Conservation (phyloP, 139 green algal species). For the Yamagishiella unicocca region DNA sequence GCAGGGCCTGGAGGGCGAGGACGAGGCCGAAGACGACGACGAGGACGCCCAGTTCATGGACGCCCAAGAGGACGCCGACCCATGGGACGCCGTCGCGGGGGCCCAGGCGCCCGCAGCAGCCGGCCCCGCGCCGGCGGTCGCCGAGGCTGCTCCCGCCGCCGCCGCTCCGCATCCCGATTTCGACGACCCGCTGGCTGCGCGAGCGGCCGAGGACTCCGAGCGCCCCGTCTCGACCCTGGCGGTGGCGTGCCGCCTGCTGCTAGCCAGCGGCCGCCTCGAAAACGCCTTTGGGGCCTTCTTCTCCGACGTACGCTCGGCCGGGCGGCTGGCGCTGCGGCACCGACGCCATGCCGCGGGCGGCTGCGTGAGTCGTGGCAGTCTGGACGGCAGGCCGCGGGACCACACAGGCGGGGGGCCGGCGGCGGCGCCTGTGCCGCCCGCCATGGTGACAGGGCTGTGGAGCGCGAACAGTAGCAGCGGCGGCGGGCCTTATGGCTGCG, state of each 20-base stretch:
- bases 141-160: neutral
- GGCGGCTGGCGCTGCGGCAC: neutral
- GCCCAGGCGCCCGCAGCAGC: neutral
- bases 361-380: neutral
- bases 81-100: neutral
- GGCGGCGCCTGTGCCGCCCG: neutral
- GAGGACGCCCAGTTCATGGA: neutral
- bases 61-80: neutral
- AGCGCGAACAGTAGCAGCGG: too few species aligned
- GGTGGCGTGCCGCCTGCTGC: constrained; percentile 36
- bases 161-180: too few species aligned
- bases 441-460: neutral
- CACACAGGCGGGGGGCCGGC: too few species aligned
- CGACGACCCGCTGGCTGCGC: too few species aligned
- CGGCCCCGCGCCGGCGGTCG: neutral
- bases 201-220: neutral
- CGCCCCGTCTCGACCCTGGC: constrained; percentile 32
- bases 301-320: neutral
- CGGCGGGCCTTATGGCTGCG: too few species aligned
- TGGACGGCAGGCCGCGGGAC: neutral
- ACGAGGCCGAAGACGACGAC: neutral
- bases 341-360: neutral
- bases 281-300: constrained; percentile 8
- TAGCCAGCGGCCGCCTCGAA: constrained; percentile 21
- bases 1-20: too few species aligned